Evolutionary conservation across 441 rosid genomes (phyloP), one percentile per base, ranked within the genome.

Genomic region (Jatropha podagrica): DNA sequence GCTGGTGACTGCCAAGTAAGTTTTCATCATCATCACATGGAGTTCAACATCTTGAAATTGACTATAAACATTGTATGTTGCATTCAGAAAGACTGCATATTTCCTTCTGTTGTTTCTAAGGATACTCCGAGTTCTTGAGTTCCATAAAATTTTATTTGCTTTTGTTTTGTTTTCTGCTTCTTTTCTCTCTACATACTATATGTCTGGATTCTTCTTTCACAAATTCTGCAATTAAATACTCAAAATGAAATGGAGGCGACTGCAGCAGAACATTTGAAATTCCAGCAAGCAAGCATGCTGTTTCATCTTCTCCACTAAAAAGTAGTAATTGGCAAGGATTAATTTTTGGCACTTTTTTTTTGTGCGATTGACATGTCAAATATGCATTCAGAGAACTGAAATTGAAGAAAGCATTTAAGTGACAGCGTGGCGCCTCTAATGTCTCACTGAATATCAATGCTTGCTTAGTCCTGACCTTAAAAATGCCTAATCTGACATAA

Each of bases 1-100:
- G 99, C 99, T 70, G 98, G 98, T 65, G 99, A 94, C 77, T 94
- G 99, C 86, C 99, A 96, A 83, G 99, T 96, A 83, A 89, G 97
- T 90, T 76, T 7, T 52, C 72, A 55, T 32, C 69, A 58, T 77
- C 59, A 69, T 63, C 66, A 66, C 56, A 65, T 65, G 42, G 71
- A 44, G 68, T 67, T 61, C 54, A 65, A 23, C 9, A 20, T 74
- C 64, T 59, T 56, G 56, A 68, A 73, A 69, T 52, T 65, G 10
- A 56, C 61, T 69, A 61, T 58, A 37, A 44, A 38, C 40, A 37
- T 55, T 4, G 7, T 6, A 72, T 32, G 6, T 74, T 40, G 51
- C n/a, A 18, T 48, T 48, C 13, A 62, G 51, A 37, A 48, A 60
- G 55, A 12, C 67, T 48, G 10, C 32, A 27, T 66, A 14, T 51